Conservation (phyloP, 257 asterid species). For the Eustoma russellianum region DNA sequence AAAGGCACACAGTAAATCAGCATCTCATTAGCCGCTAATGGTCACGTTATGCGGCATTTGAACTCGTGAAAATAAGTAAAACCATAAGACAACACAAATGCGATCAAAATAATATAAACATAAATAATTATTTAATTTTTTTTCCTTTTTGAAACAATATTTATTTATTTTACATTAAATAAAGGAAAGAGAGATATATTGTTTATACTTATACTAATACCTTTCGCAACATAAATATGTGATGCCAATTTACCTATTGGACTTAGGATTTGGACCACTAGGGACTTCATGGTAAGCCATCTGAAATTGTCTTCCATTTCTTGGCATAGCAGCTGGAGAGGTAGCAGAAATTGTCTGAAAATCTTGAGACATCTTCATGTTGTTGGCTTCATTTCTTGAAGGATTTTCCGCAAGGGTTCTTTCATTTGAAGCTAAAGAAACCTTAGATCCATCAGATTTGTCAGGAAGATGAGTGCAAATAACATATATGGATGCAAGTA, state of each 20-base stretch:
- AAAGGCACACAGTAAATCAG: too few relatives aligned
- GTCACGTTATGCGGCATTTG: too few relatives aligned
- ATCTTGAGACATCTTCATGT: conserved; percentile 17
- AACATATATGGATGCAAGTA: conserved; percentile 14
- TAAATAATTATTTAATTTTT: too few relatives aligned
- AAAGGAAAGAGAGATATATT: not conserved
- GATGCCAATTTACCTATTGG: conserved; percentile 31
- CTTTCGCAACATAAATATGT: not conserved
- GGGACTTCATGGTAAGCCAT: conserved; percentile 75
- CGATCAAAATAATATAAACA: too few relatives aligned
- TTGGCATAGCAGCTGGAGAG: not conserved
- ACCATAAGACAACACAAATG: too few relatives aligned
- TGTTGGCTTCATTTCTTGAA: conserved; percentile 11
- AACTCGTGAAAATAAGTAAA: too few relatives aligned
- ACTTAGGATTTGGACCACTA: conserved; percentile 84
- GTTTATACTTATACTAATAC: not conserved
- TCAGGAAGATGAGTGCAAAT: conserved; percentile 11
- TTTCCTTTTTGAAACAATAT: not conserved
- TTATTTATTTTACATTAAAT: conserved; percentile 1
- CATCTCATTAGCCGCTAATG: too few relatives aligned
- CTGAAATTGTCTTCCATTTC: conserved; percentile 19
- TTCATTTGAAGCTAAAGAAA: conserved; percentile 20
- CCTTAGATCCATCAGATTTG: conserved; percentile 1
- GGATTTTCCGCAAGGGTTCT: conserved; percentile 17
- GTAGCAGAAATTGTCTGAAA: not conserved